Base-by-base conservation (phyloP, 1,284 basidiomycete genomes). In the Trametes pubescens region DNA sequence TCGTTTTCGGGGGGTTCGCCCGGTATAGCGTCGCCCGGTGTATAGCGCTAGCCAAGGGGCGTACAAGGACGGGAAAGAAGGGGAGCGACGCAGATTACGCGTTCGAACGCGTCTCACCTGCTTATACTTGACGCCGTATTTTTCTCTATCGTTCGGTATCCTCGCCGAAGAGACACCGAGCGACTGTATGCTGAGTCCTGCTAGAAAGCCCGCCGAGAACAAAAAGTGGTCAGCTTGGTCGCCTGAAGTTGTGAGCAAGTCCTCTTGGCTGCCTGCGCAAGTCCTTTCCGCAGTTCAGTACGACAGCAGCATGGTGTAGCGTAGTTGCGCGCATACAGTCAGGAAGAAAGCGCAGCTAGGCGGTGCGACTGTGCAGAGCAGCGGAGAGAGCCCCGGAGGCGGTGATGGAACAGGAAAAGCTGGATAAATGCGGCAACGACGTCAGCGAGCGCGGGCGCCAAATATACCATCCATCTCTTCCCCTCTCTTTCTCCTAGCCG, bases 401-500 rank as follows among this genome's bases (percentile, higher is more conserved):
- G 22, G 47, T 47, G 59, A 49, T 60, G 51, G 48, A 48, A 59
- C 40, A 29, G 22, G 60, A 44, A 48, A 48, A 56, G 49, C 46
- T 59, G 62, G 51, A 68, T 62, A 66, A 58, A 68, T 68, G 62
- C 62, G 67, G 64, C 44, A 64, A 66, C 53, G 67, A 68, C 67
- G 67, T 68, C 67, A 68, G 67, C 58, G 67, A 53, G 46, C 57
- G 54, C 24, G 57, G 59, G 46, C 62, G 59, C 56, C 61, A 63
- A 21, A 51, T 32, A 47, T 51, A 29, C 56, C 59, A 55, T 38
- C 46, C 66, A 62, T 52, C 48, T 60, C 64, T 63, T 46, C 34
- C 55, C 40, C 51, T 40, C 18, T 52, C 65, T 37, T 47, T 8
- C 29, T 8, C 29, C 29, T 32, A 32, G 29, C 29, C 29, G 29